phyloP scores from a whole-genome alignment of 768 basidiomycete species.

The Tephrocybe sp. region DNA sequence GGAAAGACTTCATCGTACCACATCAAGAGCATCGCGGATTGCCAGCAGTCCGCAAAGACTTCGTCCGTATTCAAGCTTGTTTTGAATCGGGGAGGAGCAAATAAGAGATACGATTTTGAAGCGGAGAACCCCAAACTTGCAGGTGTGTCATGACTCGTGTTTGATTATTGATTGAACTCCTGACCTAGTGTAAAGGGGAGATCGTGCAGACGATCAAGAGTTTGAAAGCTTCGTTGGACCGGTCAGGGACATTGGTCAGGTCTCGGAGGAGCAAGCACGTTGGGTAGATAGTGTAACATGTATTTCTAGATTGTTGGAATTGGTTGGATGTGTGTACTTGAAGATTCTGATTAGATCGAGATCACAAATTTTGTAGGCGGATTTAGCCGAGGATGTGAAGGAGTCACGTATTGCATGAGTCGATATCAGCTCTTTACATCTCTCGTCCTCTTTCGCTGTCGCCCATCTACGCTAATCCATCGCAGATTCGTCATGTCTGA shows the following conservation, averaged over 20 bases:
- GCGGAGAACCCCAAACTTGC: conserved; percentile 85
- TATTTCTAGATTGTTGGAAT: neutral
- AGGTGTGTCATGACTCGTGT: conserved; percentile 43
- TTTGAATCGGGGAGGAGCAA: conserved; percentile 68
- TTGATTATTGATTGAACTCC: conserved; percentile 1
- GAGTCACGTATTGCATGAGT: conserved; percentile 18
- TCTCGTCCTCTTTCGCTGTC: neutral
- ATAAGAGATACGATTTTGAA: conserved; percentile 97
- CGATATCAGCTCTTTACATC: conserved; percentile 18
- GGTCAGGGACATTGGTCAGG: conserved; percentile 62
- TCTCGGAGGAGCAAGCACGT: conserved; percentile 65
- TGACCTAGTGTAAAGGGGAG: conserved; percentile 46
- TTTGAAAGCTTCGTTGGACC: conserved; percentile 64
- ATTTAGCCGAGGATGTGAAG: conserved; percentile 14
- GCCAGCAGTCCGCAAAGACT: conserved; percentile 80
- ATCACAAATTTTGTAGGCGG: conserved; percentile 16
- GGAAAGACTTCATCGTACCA: conserved; percentile 93
- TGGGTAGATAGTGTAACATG: conserved; percentile 15
- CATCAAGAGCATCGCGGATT: conserved; percentile 81
- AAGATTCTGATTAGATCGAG: conserved; percentile 24
- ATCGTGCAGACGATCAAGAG: conserved; percentile 74
- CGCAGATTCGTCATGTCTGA: conserved; percentile 12
- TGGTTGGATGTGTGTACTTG: no score
- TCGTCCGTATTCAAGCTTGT: conserved; percentile 88
- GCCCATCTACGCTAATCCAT: conserved; percentile 6